These are phyloP conservation scores for Delonix regia DNA, from an alignment of 306 rosid species.

Conservation along the genomic window DNA sequence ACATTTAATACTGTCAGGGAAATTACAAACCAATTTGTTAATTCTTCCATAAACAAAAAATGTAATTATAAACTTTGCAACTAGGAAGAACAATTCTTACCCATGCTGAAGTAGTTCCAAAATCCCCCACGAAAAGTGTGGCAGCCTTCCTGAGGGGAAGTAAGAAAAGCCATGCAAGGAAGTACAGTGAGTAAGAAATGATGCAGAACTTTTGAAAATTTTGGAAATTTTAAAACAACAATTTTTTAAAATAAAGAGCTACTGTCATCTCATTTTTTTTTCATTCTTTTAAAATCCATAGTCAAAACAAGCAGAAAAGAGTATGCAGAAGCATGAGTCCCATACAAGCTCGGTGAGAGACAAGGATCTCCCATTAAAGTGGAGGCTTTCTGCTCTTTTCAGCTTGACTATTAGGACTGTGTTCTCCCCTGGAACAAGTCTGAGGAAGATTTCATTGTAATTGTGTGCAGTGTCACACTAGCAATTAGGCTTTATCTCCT, in stretches of 20 bases:
- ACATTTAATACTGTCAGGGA: conserved; percentile 2
- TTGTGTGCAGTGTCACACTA: background rate
- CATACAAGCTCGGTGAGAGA: background rate
- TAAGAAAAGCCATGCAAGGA: conserved; percentile 29
- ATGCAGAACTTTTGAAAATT: conserved; percentile 9
- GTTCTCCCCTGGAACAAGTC: conserved; percentile 5
- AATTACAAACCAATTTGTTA: conserved; percentile 8
- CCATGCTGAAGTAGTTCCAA: conserved; percentile 99
- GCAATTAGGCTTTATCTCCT: background rate
- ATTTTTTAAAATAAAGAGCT: background rate
- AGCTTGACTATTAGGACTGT: background rate
- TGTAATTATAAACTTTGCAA: conserved; percentile 14
- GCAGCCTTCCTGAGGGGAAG: conserved; percentile 73
- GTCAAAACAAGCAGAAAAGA: conserved; percentile 6
- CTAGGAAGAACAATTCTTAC: conserved; percentile 52
- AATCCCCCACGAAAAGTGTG: conserved; percentile 97
- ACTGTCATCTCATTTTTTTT: conserved; percentile 8
- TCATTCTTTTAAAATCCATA: background rate
- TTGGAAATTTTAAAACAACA: conserved; percentile 8
- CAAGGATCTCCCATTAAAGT: background rate
- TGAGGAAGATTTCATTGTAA: conserved; percentile 22
- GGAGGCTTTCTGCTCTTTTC: background rate
- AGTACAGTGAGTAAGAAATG: conserved; percentile 17
- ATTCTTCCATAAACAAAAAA: conserved; percentile 12
- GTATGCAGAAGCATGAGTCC: background rate